Base-by-base conservation (phyloP, 1,284 basidiomycete species). In the Ganoderma sp. region DNA sequence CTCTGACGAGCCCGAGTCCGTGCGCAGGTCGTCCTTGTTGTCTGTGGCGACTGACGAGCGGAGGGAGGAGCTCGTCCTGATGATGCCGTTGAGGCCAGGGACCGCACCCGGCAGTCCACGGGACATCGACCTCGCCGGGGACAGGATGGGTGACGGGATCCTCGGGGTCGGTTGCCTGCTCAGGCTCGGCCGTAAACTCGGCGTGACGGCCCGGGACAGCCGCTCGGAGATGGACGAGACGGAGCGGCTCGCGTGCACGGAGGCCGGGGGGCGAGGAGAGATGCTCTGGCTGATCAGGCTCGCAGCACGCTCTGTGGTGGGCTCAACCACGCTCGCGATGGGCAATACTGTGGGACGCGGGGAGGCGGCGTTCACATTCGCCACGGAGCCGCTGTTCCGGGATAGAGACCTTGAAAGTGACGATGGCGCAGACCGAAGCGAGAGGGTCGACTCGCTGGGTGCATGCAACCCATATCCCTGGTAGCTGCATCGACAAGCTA, bases 361-460 rank as follows among this genome's bases (percentile, higher is more conserved):
- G 32, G 67, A 25, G n/a, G 56, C 14, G 32, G 32, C 22, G 45
- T 48, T 45, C 41, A 42, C 5, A 22, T 37, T 17, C 19, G 50
- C 17, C 28, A 14, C 4, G 42, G 63, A 54, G 12, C 39, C 39
- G 14, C 61, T 66, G 37, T 41, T 59, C 17, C 59, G 56, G 12
- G 60, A 25, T 14, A 57, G 22, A 4, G 69, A 62, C 5, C 64
- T 32, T 1, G 69, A 66, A 15, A 68, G 19, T 0, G 64, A 65
- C 17, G 71, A 67, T 3, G 69, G 65, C 7, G 63, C 69, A 17
- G 69, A 67, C 15, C 61, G 69, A 9, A 72, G 62, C 4, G 71
- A 72, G 4, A 66, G 28, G 7, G 71, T 72, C 7, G 69, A 72
- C 25, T 72, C 69, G 71, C 71, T 70, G 34, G 67, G 60, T 3